phyloP scores from a whole-genome alignment of 805 yeast genomes.

The Lipomyces anomalus region DNA sequence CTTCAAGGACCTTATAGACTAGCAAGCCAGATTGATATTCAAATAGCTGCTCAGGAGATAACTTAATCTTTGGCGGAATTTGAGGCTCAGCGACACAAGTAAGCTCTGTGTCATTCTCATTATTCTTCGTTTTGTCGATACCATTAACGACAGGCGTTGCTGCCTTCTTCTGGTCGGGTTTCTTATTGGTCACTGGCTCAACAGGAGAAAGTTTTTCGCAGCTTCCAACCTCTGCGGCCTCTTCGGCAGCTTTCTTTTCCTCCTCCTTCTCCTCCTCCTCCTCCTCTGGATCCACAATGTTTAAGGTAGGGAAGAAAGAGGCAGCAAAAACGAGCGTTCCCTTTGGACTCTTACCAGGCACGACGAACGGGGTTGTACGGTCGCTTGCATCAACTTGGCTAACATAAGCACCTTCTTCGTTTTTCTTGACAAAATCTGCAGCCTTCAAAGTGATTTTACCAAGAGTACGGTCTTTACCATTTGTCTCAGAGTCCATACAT shows the following conservation, averaged over 20 bases:
- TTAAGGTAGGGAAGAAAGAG: constrained; percentile 78
- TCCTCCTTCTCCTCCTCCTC: constrained; percentile 50
- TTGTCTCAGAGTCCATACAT: constrained; percentile 83
- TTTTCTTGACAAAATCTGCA: constrained; percentile 58
- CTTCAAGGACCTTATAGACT: constrained; percentile 59
- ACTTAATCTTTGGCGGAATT: constrained; percentile 40
- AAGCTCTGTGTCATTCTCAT: constrained; percentile 3
- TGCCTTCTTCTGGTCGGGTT: constrained; percentile 9
- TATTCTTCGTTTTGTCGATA: background rate
- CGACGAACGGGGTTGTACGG: constrained; percentile 58
- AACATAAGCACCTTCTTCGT: constrained; percentile 54
- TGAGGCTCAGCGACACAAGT: constrained; percentile 34
- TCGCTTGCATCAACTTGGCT: constrained; percentile 53
- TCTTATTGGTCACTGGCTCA: constrained; percentile 1
- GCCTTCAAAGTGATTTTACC: constrained; percentile 74
- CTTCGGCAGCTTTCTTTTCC: constrained; percentile 36
- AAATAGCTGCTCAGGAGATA: constrained; percentile 42
- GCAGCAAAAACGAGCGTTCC: constrained; percentile 70
- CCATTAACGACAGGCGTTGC: constrained; percentile 7
- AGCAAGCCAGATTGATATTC: constrained; percentile 64
- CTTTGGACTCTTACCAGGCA: constrained; percentile 70
- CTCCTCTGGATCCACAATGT: constrained; percentile 74
- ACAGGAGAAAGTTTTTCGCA: background rate
- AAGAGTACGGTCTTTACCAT: constrained; percentile 75
- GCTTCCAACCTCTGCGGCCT: constrained; percentile 28